phyloP scores from a whole-genome alignment of 169 alveolate genomes.

The Eimeria acervulina region DNA sequence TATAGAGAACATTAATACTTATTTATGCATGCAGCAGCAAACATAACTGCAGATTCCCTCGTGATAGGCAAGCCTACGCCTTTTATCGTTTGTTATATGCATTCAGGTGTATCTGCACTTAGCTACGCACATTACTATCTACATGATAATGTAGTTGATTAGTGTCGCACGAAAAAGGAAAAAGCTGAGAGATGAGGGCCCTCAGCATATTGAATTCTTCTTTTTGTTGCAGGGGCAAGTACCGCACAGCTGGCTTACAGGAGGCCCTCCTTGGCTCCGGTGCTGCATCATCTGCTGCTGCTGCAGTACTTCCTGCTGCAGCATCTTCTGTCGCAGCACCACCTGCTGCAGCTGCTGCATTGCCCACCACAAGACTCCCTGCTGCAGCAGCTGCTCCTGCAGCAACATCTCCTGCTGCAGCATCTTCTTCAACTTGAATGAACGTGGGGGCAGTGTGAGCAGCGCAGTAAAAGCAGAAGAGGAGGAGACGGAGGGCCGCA shows the following conservation, averaged over 20 bases:
- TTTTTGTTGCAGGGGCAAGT: background rate
- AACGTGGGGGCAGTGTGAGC: background rate
- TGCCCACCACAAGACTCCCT: background rate
- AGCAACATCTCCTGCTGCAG: background rate
- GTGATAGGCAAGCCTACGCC: background rate
- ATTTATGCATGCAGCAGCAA: too few species aligned
- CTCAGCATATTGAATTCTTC: background rate
- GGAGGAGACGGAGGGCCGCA: background rate
- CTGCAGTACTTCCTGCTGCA: background rate
- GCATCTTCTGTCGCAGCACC: background rate
- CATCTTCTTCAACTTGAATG: background rate
- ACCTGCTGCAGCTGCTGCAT: background rate
- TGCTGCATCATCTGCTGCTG: background rate
- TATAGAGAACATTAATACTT: too few species aligned
- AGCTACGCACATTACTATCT: too few species aligned
- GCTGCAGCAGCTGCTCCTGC: constrained; percentile 18
- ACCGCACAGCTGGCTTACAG: background rate
- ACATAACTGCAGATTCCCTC: background rate
- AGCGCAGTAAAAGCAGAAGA: background rate
- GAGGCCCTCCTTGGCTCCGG: background rate
- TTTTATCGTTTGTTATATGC: too few species aligned
- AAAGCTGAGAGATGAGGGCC: background rate
- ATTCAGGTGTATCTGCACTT: too few species aligned
- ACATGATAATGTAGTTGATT: background rate
- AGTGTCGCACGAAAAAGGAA: background rate